Evolutionary conservation across 768 basidiomycete species (phyloP), one percentile per base, ranked within the genome.

Genomic region (Inosperma sp.): DNA sequence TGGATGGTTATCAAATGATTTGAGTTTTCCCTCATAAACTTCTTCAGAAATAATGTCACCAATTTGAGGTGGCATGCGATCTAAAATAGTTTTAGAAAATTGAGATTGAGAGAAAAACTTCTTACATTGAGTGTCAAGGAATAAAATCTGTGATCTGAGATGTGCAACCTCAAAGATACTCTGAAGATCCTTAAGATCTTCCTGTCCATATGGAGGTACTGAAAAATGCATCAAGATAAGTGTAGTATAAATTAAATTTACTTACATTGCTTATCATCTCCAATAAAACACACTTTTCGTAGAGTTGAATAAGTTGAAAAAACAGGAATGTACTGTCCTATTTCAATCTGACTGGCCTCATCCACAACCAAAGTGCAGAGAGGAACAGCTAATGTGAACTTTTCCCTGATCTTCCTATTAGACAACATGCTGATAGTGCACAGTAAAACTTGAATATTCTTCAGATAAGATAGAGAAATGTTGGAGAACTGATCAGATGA

Each of bases 161-260:
- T 91, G 84, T 0, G 66, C 41, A n/a, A 86, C 61, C 53, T 91
- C 88, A 78, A 92, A 91, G 8, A 92, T 78, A 58, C 87, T 89
- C 54, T 84, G 74, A 10, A 91, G 71, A 2, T 76, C 76, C 50
- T 74, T 63, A 33, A 84, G 69, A 35, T 84, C 76, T 56, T 88
- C 86, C 56, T 86, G 79, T 7, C 87, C 88, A 81, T 74, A 79
- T 2, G 90, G 89, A 56, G 90, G 86, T 58, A 92, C 90, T 92
- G 48, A 27, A 57, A 35, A 39, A 58, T 23, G 19, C 43, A 45
- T 55, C 14, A 47, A 40, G 52, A 47, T n/a, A 29, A 25, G 29
- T 31, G 29, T 37, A 25, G 14, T 70, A 55, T 4, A 47, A 59
- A 35, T 13, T 25, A 40, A 51, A 49, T 57, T 33, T 51, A 68